phyloP scores from a whole-genome alignment of 352 stramenopile species.

The Phytophthora fragariaefolia region DNA sequence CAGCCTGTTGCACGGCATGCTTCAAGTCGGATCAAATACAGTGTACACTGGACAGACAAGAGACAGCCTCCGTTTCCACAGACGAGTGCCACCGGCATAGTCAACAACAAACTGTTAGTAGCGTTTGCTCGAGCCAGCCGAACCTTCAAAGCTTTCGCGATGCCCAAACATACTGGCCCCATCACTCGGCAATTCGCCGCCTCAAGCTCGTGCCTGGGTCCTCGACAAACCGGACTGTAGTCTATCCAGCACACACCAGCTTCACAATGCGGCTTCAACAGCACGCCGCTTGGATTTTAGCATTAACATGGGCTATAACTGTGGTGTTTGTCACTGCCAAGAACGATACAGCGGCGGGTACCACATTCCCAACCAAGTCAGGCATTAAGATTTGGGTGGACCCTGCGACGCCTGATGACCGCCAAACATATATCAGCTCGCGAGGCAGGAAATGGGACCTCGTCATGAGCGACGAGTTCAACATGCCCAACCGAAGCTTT shows the following conservation, averaged over 20 bases:
- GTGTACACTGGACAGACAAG: too few species aligned
- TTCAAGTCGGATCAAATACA: conserved; percentile 26
- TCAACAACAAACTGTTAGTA: conserved; percentile 12
- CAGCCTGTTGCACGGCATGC: conserved; percentile 4
- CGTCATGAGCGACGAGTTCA: conserved; percentile 96
- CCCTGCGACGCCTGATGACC: conserved; percentile 52
- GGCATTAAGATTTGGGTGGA: conserved; percentile 61
- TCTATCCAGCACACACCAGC: too few species aligned
- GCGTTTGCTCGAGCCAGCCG: background rate
- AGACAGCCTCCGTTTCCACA: conserved; percentile 9
- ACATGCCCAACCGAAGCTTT: conserved; percentile 88
- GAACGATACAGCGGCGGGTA: conserved; percentile 17
- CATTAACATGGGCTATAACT: background rate
- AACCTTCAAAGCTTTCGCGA: conserved; percentile 5
- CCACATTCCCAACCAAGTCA: conserved; percentile 41
- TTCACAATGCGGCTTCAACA: conserved; percentile 17
- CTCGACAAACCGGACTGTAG: too few species aligned
- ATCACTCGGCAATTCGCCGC: conserved; percentile 40
- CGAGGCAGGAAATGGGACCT: conserved; percentile 59
- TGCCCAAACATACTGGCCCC: background rate
- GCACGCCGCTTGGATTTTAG: background rate
- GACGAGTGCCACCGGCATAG: conserved; percentile 19
- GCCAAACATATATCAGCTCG: conserved; percentile 49
- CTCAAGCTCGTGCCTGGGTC: conserved; percentile 40
- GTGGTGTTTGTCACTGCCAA: conserved; percentile 13